Base-by-base conservation (phyloP, 257 asterid species). In the Solanum chaucha region DNA sequence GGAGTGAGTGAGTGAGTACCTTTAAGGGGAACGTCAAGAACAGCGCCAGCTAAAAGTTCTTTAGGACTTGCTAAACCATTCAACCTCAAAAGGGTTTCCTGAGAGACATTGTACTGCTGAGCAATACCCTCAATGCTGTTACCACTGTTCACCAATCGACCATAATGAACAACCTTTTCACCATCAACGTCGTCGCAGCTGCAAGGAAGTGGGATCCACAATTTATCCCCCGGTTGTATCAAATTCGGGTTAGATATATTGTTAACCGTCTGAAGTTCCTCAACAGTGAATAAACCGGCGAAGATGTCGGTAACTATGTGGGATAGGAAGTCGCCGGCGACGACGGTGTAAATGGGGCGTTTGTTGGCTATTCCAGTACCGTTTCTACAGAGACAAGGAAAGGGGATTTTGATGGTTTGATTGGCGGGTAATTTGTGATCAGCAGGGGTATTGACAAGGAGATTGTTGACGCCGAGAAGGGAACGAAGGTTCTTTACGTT, bases 121-220 rank as follows among this genome's bases (percentile, higher is more conserved):
- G 96, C 96, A 30, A 96, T 96, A 71, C 88, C 96, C 59, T 86
- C 93, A 17, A 93, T 88, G 17, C 92, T 78, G 90, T 93, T 93
- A 10, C 92, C 94, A 6, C 48, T 3, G 6, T 91, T 87, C 91
- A 95, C 98, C 91, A 90, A 51, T 67, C 88, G 90, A 10, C 98
- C 99, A 51, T 96, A 96, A 91, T 96, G 99, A 84, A 96, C 94
- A 89, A 93, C 96, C 88, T 14, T 85, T 89, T 84, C 87, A 2
- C 96, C 96, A 7, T 89, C 96, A 41, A 92, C 93, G 12, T 87
- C 90, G 44, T 93, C 98, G 86, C 99, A 96, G 91, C 99, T 95
- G 88, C 99, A 96, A 4, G 99, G 99, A 44, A 96, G 92, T 28
- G 98, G 99, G 51, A 96, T 91, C 93, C 89, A 89, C 64, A 96